Evolutionary conservation across 2,329 filamentous ascomycete species (phyloP), one percentile per base, ranked within the genome.

Genomic region (Fonsecaea pedrosoi): DNA sequence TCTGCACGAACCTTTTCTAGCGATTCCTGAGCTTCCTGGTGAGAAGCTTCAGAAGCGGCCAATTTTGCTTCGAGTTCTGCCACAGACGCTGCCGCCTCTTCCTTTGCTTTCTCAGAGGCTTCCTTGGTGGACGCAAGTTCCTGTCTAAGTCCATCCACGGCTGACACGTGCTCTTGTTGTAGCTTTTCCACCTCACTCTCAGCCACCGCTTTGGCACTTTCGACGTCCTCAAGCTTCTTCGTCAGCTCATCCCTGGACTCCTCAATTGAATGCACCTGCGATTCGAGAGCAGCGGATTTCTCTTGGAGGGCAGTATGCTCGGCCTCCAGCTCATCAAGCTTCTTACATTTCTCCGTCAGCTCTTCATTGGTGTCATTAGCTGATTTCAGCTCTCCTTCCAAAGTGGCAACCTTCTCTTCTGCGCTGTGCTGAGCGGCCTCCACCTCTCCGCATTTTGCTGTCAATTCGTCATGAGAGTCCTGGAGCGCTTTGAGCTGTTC

Each of bases 31-130:
- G 57, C 48, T 25, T 48, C 40, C 25, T 58, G 21, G 37, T 63
- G 54, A 32, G 54, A 62, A 50, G 58, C 38, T 5, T 38, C 57
- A 30, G 60, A 48, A 18, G 58, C 40, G 18, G 37, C 18, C 18
- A 69, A 32, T 32, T 64, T 64, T 35, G 38, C 54, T 55, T 69
- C 56, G 34, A 68, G 60, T n/a, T 54, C 66, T 13, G 62, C 54
- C 21, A 65, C 21, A 38, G 66, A 32, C 18, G 54, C 50, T 15
- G 42, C 35, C 30, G 65, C 57, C 34, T 68, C 66, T 40, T 59
- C 50, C 13, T 42, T 60, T 10, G 60, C 64, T 50, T 69, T 69
- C 25, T 62, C 37, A 3, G 65, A 53, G n/a, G 62, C 58, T 18
- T 66, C 62, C 35, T 68, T 50, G 40, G 54, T 54, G 15, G 61